Base-by-base conservation (phyloP, 2,329 filamentous ascomycete species). In the Pestalotiopsis sp. region DNA sequence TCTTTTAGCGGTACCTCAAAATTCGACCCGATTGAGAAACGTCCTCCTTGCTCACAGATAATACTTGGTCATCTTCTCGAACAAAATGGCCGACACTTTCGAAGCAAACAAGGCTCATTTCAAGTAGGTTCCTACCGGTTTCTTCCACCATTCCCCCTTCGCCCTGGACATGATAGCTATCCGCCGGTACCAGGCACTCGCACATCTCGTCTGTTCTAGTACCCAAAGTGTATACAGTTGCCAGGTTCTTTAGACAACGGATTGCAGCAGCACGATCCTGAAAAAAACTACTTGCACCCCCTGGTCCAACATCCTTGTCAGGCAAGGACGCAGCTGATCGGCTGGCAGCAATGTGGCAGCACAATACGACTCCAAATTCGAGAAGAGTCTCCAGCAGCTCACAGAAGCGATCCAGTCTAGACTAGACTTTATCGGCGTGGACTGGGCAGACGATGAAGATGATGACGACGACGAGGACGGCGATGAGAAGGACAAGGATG, bases 391-490 rank as follows among this genome's bases (percentile, higher is more conserved):
- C 61, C 78, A 81, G 45, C 82, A 84, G 72, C 80, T 93, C n/a
- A 83, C 86, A 25, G 77, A 83, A 7, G 83, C 87, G 72, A 82
- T 92, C 14, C 82, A 83, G 70, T 78, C 78, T 3, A 84, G 85
- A 39, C 82, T 87, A 5, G 82, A 85, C 66, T 92, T 92, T 82
- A 86, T 93, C 68, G 90, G 88, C 57, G 85, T 88, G 27, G 83
- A 87, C 66, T 90, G 88, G 81, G 78, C 80, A 59, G 78, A 79
- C 20, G 83, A 82, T 4, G 79, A 79, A 9, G 77, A 80, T 9
- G 76, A 74, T 12, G 75, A 76, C 11, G 72, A 70, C 13, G 74
- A 77, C n/a, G 72, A 52, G 13, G 5, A 52, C 56, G 85, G 88
- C 27, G 83, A 87, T 66, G 90, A 88, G 81, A 78, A 80, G 57